These are phyloP conservation scores for Trichoderma arundinaceum DNA, from an alignment of 2,329 filamentous ascomycete genomes.

Conservation along the genomic window DNA sequence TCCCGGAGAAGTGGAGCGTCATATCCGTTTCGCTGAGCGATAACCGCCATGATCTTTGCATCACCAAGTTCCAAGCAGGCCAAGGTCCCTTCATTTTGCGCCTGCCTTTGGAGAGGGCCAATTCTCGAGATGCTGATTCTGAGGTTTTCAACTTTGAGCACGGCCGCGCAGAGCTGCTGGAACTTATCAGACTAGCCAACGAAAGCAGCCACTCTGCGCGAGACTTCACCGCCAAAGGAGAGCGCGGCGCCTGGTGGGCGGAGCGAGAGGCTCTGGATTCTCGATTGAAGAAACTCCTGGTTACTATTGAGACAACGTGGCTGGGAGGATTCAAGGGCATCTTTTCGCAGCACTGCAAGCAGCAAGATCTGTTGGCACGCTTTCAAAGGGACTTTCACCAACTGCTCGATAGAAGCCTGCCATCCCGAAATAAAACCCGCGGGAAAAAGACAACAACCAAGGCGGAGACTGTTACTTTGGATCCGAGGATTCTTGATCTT, in stretches of 20 bases:
- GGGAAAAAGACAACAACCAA: conserved; percentile 57
- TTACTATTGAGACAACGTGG: conserved; percentile 91
- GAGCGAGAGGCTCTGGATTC: conserved; percentile 80
- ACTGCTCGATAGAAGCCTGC: conserved; percentile 82
- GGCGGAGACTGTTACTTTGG: conserved; percentile 54
- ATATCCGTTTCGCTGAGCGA: conserved; percentile 86
- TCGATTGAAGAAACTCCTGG: conserved; percentile 76
- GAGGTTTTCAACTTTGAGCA: conserved; percentile 84
- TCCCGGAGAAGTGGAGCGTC: conserved; percentile 83
- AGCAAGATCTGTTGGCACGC: conserved; percentile 68
- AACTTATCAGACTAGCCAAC: conserved; percentile 84
- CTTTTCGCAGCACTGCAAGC: conserved; percentile 75
- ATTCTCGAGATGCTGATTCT: conserved; percentile 75
- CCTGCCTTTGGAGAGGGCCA: conserved; percentile 82
- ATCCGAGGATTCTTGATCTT: conserved; percentile 75
- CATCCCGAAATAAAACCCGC: conserved; percentile 72
- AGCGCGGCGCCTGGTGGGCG: conserved; percentile 87
- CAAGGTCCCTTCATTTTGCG: conserved; percentile 84
- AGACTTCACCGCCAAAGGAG: conserved; percentile 74
- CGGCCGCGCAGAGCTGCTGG: conserved; percentile 77
- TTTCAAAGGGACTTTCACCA: conserved; percentile 81
- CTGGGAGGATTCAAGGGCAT: conserved; percentile 93
- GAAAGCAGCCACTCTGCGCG: conserved; percentile 76
- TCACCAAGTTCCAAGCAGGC: conserved; percentile 80
- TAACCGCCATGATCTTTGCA: conserved; percentile 79